Conservation (phyloP, 495 filamentous ascomycete species). For the Trichoderma gamsii region DNA sequence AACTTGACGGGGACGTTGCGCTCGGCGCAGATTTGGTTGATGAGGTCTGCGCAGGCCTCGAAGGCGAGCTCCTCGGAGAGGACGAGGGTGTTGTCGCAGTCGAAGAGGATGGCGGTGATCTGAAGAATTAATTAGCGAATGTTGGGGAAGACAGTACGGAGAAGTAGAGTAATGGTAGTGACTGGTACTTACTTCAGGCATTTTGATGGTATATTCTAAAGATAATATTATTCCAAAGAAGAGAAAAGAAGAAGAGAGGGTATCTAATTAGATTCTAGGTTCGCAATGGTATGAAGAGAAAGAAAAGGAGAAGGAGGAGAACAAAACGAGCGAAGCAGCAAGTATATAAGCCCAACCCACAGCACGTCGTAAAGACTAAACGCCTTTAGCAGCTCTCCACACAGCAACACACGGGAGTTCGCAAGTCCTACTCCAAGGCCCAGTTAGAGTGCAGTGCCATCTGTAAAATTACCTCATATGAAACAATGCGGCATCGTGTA, state of each 20-base stretch:
- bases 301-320: not conserved
- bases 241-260: not conserved
- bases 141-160: not conserved
- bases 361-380: not conserved
- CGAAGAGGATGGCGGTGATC: constrained; percentile 64
- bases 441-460: not conserved
- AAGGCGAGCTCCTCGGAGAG: constrained; percentile 89
- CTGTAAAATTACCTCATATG: constrained; percentile 5
- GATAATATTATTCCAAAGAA: not conserved
- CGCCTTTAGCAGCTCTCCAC: not conserved
- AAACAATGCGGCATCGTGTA: not conserved
- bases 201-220: not conserved
- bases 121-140: not conserved
- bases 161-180: not conserved
- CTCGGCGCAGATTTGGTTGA: constrained; percentile 79
- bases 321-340: not conserved
- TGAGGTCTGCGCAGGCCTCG: constrained; percentile 86
- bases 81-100: constrained; percentile 97
- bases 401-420: not conserved
- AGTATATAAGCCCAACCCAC: not conserved
- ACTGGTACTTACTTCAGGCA: constrained; percentile 16
- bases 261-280: not conserved
- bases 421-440: not conserved
- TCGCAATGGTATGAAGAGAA: not conserved
- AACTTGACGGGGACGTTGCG: constrained; percentile 57